Conservation (phyloP, 2,329 filamentous ascomycete genomes). For the Thielaviopsis punctulata region DNA sequence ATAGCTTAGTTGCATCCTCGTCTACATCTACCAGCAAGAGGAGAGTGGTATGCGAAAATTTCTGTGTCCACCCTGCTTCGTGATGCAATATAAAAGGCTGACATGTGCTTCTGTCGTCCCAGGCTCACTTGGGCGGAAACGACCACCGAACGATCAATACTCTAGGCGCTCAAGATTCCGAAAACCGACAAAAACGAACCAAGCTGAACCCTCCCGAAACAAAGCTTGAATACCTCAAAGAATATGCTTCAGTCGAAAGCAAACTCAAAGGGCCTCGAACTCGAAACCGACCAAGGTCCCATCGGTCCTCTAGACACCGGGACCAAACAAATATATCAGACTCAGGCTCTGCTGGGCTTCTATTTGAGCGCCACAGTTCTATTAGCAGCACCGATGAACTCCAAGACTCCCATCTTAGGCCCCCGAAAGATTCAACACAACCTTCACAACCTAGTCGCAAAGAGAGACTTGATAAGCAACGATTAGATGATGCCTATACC, state of each 20-base stretch:
- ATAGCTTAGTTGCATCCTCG: background rate
- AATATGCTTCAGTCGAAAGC: background rate
- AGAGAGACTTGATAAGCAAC: background rate
- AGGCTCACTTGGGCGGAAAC: background rate
- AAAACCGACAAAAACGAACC: background rate
- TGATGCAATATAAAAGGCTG: background rate
- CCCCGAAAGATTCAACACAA: background rate
- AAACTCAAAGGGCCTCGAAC: background rate
- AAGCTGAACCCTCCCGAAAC: background rate
- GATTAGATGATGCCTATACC: background rate
- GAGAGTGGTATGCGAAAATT: background rate
- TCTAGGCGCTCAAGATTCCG: background rate
- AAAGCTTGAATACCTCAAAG: background rate
- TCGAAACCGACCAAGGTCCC: too few species aligned
- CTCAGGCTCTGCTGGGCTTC: background rate
- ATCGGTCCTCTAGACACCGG: background rate
- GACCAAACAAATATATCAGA: background rate
- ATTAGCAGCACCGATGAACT: conserved; percentile 6
- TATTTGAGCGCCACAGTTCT: background rate
- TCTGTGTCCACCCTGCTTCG: background rate
- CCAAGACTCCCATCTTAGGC: background rate
- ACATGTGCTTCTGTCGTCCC: background rate
- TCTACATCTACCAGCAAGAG: background rate
- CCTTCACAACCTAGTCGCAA: background rate
- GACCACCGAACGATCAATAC: background rate